Evolutionary conservation across 2,329 filamentous ascomycete genomes (phyloP), one percentile per base, ranked within the genome.

Genomic region (Penicillium sp.): DNA sequence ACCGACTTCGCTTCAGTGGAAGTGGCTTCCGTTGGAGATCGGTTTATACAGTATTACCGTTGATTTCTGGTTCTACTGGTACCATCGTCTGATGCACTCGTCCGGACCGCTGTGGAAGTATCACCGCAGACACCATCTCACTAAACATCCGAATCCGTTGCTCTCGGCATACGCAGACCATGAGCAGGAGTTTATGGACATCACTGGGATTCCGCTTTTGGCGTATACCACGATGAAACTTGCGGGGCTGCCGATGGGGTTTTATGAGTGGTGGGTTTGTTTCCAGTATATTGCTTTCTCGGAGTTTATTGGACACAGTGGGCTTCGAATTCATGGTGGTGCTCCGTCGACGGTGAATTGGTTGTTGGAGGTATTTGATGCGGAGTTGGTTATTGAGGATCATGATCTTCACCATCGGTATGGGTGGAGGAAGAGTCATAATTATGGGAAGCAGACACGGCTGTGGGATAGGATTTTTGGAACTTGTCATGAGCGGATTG

Each of bases 191-290:
- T 66, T 79, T 24, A 74, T 78, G 57, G 77, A 80, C 55, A 75
- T 79, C 49, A 71, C 71, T n/a, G 73, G 71, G 26, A 70, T 80
- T 6, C 78, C 78, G 0, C 54, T 78, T 14, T 58, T 78, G 51
- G 72, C 77, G 0, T 79, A 71, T 56, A 62, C 65, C n/a, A 74
- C 68, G 3, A 48, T 79, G 10, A 74, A 69, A 48, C 31, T 66
- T 0, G 64, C 75, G 19, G 76, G 77, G 0, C 44, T 79, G 3
- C 77, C 76, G 1, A 75, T 80, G 73, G 76, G 75, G 0, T 80
- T 80, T 62, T 79, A 79, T 49, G 77, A 79, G 31, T 78, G 75
- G 76, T 81, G 77, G 77, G 59, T 80, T 16, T 80, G 78, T 60
- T 74, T 78, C 50, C 66, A 78, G 56, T 80, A 78, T 48, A 67